These are phyloP conservation scores for Pascua sp. DNA, from an alignment of 1,284 basidiomycete species.

Conservation along the genomic window DNA sequence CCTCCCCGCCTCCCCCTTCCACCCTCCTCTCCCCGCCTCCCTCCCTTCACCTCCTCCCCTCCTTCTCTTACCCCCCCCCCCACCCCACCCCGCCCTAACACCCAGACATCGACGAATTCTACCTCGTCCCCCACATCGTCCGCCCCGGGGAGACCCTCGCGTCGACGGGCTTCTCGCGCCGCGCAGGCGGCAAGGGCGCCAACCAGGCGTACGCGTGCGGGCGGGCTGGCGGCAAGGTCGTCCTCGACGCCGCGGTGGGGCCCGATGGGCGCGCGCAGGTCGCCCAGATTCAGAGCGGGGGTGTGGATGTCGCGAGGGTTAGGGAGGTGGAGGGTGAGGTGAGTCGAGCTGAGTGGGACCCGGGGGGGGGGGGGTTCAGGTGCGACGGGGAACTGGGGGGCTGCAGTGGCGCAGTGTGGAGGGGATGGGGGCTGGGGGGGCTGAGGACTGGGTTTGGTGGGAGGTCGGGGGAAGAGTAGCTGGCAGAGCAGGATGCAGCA, in stretches of 20 bases:
- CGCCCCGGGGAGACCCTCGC: slow-evolving; percentile 53
- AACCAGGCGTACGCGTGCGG: slow-evolving; percentile 53
- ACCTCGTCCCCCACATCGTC: slow-evolving; percentile 50
- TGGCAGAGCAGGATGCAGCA: too few species aligned
- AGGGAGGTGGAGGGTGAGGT: slow-evolving; percentile 33
- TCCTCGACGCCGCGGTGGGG: slow-evolving; percentile 48
- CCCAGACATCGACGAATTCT: slow-evolving; percentile 45
- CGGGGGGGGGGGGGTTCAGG: background rate
- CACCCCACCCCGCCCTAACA: background rate
- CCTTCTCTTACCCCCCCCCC: background rate
- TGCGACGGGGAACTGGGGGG: too few species aligned
- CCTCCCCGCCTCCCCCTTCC: background rate
- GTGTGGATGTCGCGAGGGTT: slow-evolving; percentile 41
- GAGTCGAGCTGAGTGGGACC: slow-evolving; percentile 7
- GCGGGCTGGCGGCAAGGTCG: slow-evolving; percentile 44
- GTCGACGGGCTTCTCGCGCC: slow-evolving; percentile 43
- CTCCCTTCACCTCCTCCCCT: background rate
- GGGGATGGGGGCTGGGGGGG: too few species aligned
- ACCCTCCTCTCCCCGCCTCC: background rate
- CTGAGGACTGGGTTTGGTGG: too few species aligned
- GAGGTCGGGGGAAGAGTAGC: too few species aligned
- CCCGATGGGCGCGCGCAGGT: slow-evolving; percentile 47
- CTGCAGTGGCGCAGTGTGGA: too few species aligned
- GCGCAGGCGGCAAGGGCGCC: slow-evolving; percentile 54
- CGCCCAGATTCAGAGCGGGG: slow-evolving; percentile 26